Conservation (phyloP, 148 eudicot species). For the Drosera capensis region DNA sequence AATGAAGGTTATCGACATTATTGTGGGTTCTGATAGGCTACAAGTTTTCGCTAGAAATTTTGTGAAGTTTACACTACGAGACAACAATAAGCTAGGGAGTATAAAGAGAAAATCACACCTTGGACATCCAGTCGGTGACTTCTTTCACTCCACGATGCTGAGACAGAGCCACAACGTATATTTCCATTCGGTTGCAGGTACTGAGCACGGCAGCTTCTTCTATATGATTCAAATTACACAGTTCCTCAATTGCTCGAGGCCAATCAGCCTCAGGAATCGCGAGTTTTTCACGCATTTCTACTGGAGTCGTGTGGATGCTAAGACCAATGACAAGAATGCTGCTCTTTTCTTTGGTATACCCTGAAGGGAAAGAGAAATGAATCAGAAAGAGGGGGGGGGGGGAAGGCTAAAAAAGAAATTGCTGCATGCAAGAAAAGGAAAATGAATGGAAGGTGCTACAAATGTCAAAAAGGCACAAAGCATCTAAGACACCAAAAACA, state of each 20-base stretch:
- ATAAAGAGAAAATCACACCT: constrained; percentile 47
- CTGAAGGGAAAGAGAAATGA: constrained; percentile 16
- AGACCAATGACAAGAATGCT: constrained; percentile 88
- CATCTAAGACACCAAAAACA: no score
- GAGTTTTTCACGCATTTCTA: constrained; percentile 90
- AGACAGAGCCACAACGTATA: constrained; percentile 91
- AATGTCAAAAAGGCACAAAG: no score
- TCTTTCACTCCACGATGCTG: constrained; percentile 95
- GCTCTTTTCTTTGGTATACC: constrained; percentile 92
- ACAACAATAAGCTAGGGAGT: background rate
- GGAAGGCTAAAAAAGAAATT: background rate
- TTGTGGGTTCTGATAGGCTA: no score
- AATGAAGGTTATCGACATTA: no score
- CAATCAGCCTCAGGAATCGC: constrained; percentile 99
- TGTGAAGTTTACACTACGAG: background rate
- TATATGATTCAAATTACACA: constrained; percentile 78
- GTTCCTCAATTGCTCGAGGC: constrained; percentile 85
- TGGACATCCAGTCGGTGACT: constrained; percentile 98
- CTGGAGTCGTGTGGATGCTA: constrained; percentile 76
- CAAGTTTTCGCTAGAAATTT: background rate
- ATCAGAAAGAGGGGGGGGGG: background rate
- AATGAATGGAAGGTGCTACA: no score
- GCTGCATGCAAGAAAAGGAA: background rate
- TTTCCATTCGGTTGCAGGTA: constrained; percentile 94
- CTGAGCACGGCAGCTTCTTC: constrained; percentile 98